phyloP scores from a whole-genome alignment of 2,329 filamentous ascomycete genomes.

The Aspergillus neoniger region DNA sequence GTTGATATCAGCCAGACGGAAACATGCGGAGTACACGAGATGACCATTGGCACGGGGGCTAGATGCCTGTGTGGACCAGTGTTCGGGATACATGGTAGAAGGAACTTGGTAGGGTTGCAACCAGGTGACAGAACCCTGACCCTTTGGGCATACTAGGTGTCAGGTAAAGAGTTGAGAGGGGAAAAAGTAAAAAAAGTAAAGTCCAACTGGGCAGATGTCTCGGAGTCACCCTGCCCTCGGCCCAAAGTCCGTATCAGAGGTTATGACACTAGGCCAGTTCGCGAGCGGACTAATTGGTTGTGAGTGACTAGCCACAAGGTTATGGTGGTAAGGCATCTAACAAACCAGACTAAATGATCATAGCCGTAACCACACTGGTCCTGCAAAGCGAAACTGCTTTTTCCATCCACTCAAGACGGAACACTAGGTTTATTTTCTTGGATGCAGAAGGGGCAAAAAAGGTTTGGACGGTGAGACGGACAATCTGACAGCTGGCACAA shows the following conservation, averaged over 20 bases:
- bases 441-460: slow-evolving; percentile 14
- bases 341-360: slow-evolving; percentile 14
- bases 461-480: slow-evolving; percentile 32
- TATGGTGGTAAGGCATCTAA: slow-evolving; percentile 19
- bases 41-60: slow-evolving; percentile 18
- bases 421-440: slow-evolving; percentile 32
- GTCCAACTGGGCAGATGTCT: slow-evolving; percentile 4
- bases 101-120: slow-evolving; percentile 26
- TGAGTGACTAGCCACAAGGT: slow-evolving; percentile 17
- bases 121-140: slow-evolving; percentile 23
- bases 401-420: slow-evolving; percentile 14
- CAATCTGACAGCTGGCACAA: slow-evolving; percentile 40
- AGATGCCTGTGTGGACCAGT: slow-evolving; percentile 17
- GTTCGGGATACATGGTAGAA: slow-evolving; percentile 12
- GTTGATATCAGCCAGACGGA: slow-evolving; percentile 30
- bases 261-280: slow-evolving; percentile 19
- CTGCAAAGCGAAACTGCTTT: slow-evolving; percentile 10
- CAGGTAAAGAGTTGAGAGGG: slow-evolving; percentile 13
- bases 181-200: not conserved
- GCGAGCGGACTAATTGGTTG: slow-evolving; percentile 23
- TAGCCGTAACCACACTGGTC: slow-evolving; percentile 13
- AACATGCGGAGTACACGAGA: slow-evolving; percentile 30
- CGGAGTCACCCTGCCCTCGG: slow-evolving; percentile 12
- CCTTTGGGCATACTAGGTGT: slow-evolving; percentile 18
- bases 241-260: slow-evolving; percentile 20